Conservation (phyloP, 805 yeast species). For the Saccharomycopsis selenospora region DNA sequence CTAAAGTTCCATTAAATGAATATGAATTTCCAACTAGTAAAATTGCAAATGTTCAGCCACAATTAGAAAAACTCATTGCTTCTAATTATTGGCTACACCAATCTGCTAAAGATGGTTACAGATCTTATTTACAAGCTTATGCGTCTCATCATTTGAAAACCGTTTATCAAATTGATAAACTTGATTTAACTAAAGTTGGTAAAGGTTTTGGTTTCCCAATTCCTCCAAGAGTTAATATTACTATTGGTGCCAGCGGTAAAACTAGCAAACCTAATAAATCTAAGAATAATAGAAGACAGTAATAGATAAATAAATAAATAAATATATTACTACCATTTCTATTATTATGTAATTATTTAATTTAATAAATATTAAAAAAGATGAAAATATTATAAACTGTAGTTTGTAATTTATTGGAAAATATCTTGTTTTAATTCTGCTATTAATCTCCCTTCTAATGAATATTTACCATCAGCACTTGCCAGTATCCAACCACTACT, state of each 20-base stretch:
- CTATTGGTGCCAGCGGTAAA: slow-evolving; percentile 89
- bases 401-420: background rate
- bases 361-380: too few relatives aligned
- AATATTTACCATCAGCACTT: slow-evolving; percentile 8
- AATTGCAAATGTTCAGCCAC: slow-evolving; percentile 94
- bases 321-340: too few relatives aligned
- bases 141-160: slow-evolving; percentile 95
- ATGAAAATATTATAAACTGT: too few relatives aligned
- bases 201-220: slow-evolving; percentile 89
- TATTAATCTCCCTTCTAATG: slow-evolving; percentile 10
- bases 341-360: too few relatives aligned
- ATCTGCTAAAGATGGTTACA: slow-evolving; percentile 94
- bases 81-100: slow-evolving; percentile 92
- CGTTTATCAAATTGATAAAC: slow-evolving; percentile 91
- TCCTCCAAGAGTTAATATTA: slow-evolving; percentile 95
- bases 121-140: slow-evolving; percentile 94
- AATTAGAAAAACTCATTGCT: slow-evolving; percentile 81
- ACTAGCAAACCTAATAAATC: slow-evolving; percentile 31
- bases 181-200: slow-evolving; percentile 91
- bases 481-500: slow-evolving; percentile 15
- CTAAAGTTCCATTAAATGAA: slow-evolving; percentile 95
- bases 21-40: slow-evolving; percentile 92
- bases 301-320: too few relatives aligned
- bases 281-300: background rate
- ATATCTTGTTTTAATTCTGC: slow-evolving; percentile 10